These are phyloP conservation scores for Stylonectria norvegica DNA, from an alignment of 2,329 filamentous ascomycete genomes.

Conservation along the genomic window DNA sequence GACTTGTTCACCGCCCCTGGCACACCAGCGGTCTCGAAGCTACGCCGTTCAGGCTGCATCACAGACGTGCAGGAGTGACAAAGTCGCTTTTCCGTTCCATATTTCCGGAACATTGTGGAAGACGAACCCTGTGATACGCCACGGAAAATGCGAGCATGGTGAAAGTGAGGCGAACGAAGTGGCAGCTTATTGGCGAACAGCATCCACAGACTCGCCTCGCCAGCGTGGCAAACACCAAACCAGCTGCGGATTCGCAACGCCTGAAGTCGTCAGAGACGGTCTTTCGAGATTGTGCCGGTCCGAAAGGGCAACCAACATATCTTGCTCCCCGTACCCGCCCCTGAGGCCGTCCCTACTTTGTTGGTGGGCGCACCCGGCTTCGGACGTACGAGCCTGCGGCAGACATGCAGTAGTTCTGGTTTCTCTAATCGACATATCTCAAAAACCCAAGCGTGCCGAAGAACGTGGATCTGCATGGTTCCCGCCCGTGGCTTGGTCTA, in stretches of 20 bases:
- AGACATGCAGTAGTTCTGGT: background rate
- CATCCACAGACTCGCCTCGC: conserved; percentile 24
- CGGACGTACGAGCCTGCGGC: background rate
- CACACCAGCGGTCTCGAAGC: conserved; percentile 18
- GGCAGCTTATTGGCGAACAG: conserved; percentile 25
- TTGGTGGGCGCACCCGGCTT: background rate
- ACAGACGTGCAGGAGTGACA: conserved; percentile 18
- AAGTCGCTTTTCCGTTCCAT: conserved; percentile 20
- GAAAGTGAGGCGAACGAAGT: conserved; percentile 29
- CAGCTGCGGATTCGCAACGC: no score
- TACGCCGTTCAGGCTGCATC: conserved; percentile 15
- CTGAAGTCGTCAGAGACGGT: no score
- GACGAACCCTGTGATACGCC: conserved; percentile 25
- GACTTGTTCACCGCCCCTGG: conserved; percentile 27
- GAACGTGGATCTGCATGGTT: conserved; percentile 18
- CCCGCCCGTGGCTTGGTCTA: conserved; percentile 13
- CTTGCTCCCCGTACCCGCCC: no score
- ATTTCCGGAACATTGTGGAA: conserved; percentile 21
- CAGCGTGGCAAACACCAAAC: conserved; percentile 28
- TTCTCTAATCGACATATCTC: background rate
- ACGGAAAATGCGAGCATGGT: conserved; percentile 14
- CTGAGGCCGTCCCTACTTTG: no score
- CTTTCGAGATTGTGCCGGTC: conserved; percentile 2
- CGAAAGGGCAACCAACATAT: no score
- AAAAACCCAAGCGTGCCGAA: background rate